Conservation (phyloP, 2,329 filamentous ascomycete species). For the Aspergillus aculeatus region DNA sequence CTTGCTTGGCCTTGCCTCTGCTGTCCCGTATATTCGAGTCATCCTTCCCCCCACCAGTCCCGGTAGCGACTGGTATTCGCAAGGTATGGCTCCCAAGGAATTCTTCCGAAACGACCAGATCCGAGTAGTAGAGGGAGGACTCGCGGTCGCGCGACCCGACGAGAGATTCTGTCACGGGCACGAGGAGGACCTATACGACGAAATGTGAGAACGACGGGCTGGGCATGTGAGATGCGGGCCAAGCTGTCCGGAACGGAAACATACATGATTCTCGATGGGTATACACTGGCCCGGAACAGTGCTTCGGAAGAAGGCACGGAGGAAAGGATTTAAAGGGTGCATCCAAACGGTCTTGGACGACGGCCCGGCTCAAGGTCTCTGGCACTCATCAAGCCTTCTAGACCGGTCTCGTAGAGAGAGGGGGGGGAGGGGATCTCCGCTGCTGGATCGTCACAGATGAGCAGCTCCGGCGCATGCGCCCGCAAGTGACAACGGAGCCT, state of each 20-base stretch:
- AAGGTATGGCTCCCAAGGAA: conserved; percentile 96
- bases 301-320: conserved; percentile 98
- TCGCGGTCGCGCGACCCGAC: conserved; percentile 85
- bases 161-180: conserved; percentile 89
- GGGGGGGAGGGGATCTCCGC: conserved; percentile 21
- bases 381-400: conserved; percentile 41
- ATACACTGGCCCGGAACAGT: conserved; percentile 86
- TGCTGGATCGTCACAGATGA: conserved; percentile 32
- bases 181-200: conserved; percentile 69
- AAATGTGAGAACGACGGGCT: conserved; percentile 10
- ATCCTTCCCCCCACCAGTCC: conserved; percentile 51
- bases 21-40: conserved; percentile 73
- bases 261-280: conserved; percentile 81
- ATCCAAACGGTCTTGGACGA: conserved; percentile 63
- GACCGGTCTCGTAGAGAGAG: conserved; percentile 21
- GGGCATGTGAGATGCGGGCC: conserved; percentile 5
- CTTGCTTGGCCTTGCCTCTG: conserved; percentile 90
- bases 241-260: conserved; percentile 11
- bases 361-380: conserved; percentile 33
- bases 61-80: conserved; percentile 65
- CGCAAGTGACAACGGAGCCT: conserved; percentile 9
- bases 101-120: conserved; percentile 85
- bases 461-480: conserved; percentile 32
- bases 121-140: conserved; percentile 70
- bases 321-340: conserved; percentile 98